These are phyloP conservation scores for Blumeriella jaapii DNA, from an alignment of 2,329 filamentous ascomycete species.

Conservation along the genomic window DNA sequence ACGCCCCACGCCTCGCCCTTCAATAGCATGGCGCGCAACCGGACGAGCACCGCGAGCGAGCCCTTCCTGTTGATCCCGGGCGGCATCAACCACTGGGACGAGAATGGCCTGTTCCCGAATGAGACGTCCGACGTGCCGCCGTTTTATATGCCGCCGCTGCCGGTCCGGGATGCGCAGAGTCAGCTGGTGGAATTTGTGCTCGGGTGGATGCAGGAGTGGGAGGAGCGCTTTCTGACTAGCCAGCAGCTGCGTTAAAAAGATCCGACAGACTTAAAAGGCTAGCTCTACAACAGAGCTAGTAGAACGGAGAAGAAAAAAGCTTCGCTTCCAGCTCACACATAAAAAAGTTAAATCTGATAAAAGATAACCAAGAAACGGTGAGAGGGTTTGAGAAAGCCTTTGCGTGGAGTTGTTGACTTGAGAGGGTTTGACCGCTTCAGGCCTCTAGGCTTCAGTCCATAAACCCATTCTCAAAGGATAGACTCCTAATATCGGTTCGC, in stretches of 20 bases:
- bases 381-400: too few relatives aligned
- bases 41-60: conserved; percentile 49
- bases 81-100: conserved; percentile 77
- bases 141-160: conserved; percentile 41
- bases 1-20: conserved; percentile 51
- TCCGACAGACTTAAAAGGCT: conserved; percentile 1
- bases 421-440: too few relatives aligned
- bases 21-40: conserved; percentile 35
- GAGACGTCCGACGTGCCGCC: conserved; percentile 29
- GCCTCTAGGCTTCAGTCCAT: too few relatives aligned
- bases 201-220: conserved; percentile 55
- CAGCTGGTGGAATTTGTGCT: conserved; percentile 50
- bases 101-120: conserved; percentile 54
- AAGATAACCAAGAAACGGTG: too few relatives aligned
- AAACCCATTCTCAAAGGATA: too few relatives aligned
- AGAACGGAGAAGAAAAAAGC: too few relatives aligned
- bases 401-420: too few relatives aligned
- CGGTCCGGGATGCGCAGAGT: conserved; percentile 47
- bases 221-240: conserved; percentile 2
- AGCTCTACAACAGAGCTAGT: too few relatives aligned
- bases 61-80: conserved; percentile 62
- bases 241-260: neutral
- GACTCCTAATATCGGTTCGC: too few relatives aligned
- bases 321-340: too few relatives aligned
- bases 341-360: too few relatives aligned